phyloP scores from a whole-genome alignment of 78 protist species.

The Protostelium mycophagum region DNA sequence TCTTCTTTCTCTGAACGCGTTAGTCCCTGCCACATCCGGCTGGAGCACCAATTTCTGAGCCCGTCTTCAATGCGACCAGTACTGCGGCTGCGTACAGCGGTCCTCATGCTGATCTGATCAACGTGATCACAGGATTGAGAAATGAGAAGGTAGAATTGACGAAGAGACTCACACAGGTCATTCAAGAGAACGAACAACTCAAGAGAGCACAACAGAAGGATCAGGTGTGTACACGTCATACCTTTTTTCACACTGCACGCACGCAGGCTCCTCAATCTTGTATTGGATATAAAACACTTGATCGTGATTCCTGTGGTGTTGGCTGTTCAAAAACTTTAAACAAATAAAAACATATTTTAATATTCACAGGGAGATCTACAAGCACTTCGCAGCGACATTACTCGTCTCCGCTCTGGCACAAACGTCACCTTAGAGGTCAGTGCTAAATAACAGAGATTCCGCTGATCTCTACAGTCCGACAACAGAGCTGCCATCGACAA shows the following conservation, averaged over 20 bases:
- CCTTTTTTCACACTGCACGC: no score
- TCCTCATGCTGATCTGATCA: background rate
- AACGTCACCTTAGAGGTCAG: background rate
- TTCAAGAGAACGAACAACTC: background rate
- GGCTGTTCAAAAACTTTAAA: no score
- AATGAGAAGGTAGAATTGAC: background rate
- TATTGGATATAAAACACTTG: no score
- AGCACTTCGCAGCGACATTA: background rate
- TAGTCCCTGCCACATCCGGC: background rate
- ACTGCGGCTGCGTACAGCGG: background rate
- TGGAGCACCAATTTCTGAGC: background rate
- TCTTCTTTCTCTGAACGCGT: background rate
- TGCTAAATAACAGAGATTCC: background rate
- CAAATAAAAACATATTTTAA: no score
- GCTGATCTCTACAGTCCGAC: background rate
- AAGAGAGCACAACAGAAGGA: background rate
- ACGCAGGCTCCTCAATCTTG: no score
- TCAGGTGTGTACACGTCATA: no score
- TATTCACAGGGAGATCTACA: background rate
- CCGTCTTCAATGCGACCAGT: background rate
- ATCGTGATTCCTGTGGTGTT: no score
- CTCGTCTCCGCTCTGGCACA: background rate
- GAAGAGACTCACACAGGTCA: background rate
- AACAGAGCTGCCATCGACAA: background rate
- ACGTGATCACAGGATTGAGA: background rate